Conservation (phyloP, 495 filamentous ascomycete genomes). For the Chaetomium cochliodes region DNA sequence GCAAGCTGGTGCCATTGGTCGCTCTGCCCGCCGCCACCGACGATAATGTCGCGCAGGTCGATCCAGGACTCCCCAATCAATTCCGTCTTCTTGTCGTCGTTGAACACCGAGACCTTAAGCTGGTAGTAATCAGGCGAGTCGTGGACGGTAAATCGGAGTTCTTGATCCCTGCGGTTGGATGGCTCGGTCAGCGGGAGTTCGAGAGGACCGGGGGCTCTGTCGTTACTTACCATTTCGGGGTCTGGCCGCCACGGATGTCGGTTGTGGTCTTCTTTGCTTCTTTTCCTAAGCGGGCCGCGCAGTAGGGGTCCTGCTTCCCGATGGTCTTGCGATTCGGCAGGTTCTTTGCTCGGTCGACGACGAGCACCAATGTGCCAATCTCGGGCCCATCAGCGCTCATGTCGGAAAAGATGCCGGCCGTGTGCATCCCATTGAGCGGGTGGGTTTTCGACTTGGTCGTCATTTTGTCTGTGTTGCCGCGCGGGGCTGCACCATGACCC, state of each 20-base stretch:
- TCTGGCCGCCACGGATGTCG: slow-evolving; percentile 91
- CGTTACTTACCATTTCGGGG: slow-evolving; percentile 77
- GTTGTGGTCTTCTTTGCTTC: slow-evolving; percentile 97
- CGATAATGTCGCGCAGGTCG: slow-evolving; percentile 74
- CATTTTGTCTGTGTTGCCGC: slow-evolving; percentile 35
- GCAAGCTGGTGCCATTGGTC: slow-evolving; percentile 87
- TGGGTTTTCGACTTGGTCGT: slow-evolving; percentile 47
- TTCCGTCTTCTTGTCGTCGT: slow-evolving; percentile 95
- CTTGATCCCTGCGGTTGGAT: slow-evolving; percentile 73
- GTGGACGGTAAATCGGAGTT: slow-evolving; percentile 92
- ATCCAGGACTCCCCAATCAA: slow-evolving; percentile 93
- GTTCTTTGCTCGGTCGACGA: slow-evolving; percentile 93
- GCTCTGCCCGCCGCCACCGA: slow-evolving; percentile 83
- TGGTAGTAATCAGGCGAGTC: slow-evolving; percentile 94
- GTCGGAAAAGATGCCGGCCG: slow-evolving; percentile 93
- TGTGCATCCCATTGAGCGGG: slow-evolving; percentile 59
- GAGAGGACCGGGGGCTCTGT: background rate
- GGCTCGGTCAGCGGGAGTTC: slow-evolving; percentile 20
- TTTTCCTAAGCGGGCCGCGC: slow-evolving; percentile 88
- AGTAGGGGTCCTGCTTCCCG: slow-evolving; percentile 98
- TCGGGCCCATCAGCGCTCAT: slow-evolving; percentile 92
- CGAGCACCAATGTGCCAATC: slow-evolving; percentile 87
- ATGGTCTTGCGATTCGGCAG: slow-evolving; percentile 93
- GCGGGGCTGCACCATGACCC: slow-evolving; percentile 22
- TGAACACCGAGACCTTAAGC: slow-evolving; percentile 93